Percentiles rank a stretch among this genome's conserved stretches.
phyloP scores from a whole-genome alignment of 768 basidiomycete species.

The Lactarius quietus region DNA sequence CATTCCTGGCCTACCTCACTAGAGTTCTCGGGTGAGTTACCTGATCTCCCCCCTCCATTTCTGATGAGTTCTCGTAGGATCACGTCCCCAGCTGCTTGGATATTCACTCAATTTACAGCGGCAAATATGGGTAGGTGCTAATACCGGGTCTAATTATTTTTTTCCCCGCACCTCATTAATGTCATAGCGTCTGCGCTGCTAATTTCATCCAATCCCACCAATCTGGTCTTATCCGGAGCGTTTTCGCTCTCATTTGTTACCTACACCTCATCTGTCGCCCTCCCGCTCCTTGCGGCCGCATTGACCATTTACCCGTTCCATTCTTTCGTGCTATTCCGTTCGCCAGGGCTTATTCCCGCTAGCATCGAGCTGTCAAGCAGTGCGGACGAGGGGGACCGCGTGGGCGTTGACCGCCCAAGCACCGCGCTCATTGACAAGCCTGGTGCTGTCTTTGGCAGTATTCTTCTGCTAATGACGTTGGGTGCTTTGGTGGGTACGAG shows the following conservation, averaged over 20 bases:
- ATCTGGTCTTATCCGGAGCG: conserved; percentile 87
- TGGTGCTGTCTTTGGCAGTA: conserved; percentile 70
- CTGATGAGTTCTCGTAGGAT: conserved; percentile 25
- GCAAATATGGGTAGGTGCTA: conserved; percentile 65
- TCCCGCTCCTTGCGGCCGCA: conserved; percentile 71
- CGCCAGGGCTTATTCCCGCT: conserved; percentile 51
- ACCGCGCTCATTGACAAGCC: conserved; percentile 66
- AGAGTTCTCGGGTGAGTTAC: conserved; percentile 46
- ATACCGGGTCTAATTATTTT: conserved; percentile 27
- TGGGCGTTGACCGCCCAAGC: conserved; percentile 38
- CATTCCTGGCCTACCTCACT: conserved; percentile 88
- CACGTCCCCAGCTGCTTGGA: conserved; percentile 54
- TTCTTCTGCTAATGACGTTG: conserved; percentile 63
- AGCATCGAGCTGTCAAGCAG: conserved; percentile 41
- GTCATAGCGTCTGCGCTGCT: conserved; percentile 47
- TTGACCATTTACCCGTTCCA: conserved; percentile 59
- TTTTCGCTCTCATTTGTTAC: conserved; percentile 73
- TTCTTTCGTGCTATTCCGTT: conserved; percentile 51
- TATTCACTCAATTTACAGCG: conserved; percentile 72
- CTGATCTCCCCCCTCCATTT: not conserved
- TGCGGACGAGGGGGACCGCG: conserved; percentile 29
- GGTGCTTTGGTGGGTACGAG: conserved; percentile 72
- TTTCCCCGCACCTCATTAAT: not conserved
- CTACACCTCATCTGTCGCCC: conserved; percentile 78
- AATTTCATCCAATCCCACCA: conserved; percentile 91